Conservation (phyloP, 2,329 filamentous ascomycete genomes). For the Sporothrix sp. region DNA sequence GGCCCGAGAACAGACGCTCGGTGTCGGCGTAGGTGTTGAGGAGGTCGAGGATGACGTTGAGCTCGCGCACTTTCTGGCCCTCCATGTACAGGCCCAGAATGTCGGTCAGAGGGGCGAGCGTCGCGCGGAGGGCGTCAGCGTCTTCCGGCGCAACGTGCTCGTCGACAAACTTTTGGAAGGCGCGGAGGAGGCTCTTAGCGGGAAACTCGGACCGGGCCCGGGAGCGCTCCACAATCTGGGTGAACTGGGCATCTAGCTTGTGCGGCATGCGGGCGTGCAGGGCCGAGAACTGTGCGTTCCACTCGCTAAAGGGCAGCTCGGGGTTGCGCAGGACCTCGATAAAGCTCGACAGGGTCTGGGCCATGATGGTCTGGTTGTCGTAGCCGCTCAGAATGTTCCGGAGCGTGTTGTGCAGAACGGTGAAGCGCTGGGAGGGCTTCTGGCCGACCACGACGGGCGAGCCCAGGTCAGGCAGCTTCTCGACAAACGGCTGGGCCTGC, state of each 20-base stretch:
- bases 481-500: slow-evolving; percentile 88
- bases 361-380: slow-evolving; percentile 97
- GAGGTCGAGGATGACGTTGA: slow-evolving; percentile 68
- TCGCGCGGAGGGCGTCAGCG: slow-evolving; percentile 60
- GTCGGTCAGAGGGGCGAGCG: slow-evolving; percentile 64
- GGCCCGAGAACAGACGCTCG: slow-evolving; percentile 79
- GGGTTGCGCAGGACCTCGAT: slow-evolving; percentile 83
- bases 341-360: slow-evolving; percentile 71
- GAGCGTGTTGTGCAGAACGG: slow-evolving; percentile 65
- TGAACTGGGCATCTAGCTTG: slow-evolving; percentile 75
- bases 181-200: slow-evolving; percentile 74
- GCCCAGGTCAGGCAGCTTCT: slow-evolving; percentile 78
- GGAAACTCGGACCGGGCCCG: slow-evolving; percentile 80
- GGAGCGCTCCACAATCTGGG: slow-evolving; percentile 76
- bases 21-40: slow-evolving; percentile 73
- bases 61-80: slow-evolving; percentile 84
- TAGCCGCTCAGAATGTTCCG: slow-evolving; percentile 85
- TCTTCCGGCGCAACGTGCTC: slow-evolving; percentile 70
- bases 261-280: slow-evolving; percentile 96
- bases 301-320: slow-evolving; percentile 91
- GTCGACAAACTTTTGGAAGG: slow-evolving; percentile 78
- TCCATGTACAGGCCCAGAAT: slow-evolving; percentile 76
- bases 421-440: slow-evolving; percentile 85
- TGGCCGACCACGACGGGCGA: slow-evolving; percentile 77
- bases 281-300: slow-evolving; percentile 90